These are phyloP conservation scores for Vaccinium darrowii DNA, from an alignment of 148 eudicot genomes.

Conservation along the genomic window DNA sequence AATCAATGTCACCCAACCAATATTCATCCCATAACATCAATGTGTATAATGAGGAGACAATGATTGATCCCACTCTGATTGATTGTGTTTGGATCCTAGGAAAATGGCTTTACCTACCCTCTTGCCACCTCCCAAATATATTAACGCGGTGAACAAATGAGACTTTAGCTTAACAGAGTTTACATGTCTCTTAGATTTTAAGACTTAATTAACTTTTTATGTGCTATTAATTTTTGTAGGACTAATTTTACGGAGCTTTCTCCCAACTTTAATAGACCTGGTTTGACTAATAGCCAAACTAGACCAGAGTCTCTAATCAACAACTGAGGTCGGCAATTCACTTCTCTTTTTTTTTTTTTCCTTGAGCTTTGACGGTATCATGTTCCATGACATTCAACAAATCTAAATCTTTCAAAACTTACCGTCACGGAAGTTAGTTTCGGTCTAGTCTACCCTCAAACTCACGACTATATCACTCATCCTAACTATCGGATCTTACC, in stretches of 20 bases:
- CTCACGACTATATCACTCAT: not conserved
- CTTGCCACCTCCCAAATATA: not conserved
- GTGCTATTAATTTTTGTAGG: not conserved
- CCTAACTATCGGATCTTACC: not conserved
- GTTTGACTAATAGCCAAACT: not conserved
- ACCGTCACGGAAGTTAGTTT: too few relatives aligned
- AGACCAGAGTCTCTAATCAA: not conserved
- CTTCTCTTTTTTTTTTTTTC: not conserved
- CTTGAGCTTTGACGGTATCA: not conserved
- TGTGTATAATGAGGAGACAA: not conserved
- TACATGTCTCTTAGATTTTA: too few relatives aligned
- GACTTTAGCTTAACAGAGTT: not conserved
- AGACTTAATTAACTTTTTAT: too few relatives aligned
- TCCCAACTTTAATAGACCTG: not conserved
- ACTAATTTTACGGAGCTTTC: not conserved
- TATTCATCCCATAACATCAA: not conserved
- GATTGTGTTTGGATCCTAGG: slow-evolving; percentile 9
- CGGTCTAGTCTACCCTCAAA: not conserved
- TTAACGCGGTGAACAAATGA: not conserved
- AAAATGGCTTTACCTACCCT: slow-evolving; percentile 6
- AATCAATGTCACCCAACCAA: slow-evolving; percentile 1
- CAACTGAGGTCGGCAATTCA: not conserved
- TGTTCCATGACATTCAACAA: not conserved
- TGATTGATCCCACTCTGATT: not conserved
- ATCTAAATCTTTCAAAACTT: not conserved